Evolutionary conservation across 2,329 filamentous ascomycete species (phyloP).

Genomic region (Botryotinia convoluta): DNA sequence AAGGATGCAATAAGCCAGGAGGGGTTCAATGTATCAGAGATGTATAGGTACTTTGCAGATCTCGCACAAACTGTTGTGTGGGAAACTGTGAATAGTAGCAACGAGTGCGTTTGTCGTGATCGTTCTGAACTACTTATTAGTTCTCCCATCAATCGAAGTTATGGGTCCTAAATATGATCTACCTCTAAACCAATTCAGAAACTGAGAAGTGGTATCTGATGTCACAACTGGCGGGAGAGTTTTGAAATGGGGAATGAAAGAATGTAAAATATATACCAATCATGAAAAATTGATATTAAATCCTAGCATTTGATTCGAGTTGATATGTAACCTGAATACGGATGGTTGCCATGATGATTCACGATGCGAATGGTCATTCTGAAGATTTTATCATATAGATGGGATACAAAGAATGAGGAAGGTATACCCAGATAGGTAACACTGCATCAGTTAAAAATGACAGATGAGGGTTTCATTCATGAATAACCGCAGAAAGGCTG

Average conservation of each 20-base stretch:
- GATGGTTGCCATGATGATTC: not conserved
- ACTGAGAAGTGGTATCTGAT: not conserved
- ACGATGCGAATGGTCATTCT: not conserved
- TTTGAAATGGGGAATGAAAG: not conserved
- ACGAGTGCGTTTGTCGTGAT: not conserved
- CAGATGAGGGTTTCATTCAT: not conserved
- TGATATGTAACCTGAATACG: not conserved
- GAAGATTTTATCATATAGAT: not conserved
- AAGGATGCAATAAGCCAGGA: not conserved
- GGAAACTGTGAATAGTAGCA: not conserved
- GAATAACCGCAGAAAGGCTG: not conserved
- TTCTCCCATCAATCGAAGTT: not conserved
- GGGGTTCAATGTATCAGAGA: not conserved
- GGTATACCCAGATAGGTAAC: not conserved
- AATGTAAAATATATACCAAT: not conserved
- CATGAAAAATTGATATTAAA: not conserved
- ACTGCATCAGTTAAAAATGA: not conserved
- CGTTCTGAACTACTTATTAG: not conserved
- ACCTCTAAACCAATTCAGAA: not conserved
- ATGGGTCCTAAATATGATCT: not conserved
- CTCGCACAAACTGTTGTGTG: not conserved
- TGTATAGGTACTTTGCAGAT: conserved; percentile 15
- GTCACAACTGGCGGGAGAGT: not conserved
- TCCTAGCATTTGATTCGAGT: no score
- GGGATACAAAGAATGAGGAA: not conserved